Evolutionary conservation across 2,329 filamentous ascomycete genomes (phyloP), one percentile per base, ranked within the genome.

Genomic region (Fusarium sp.): DNA sequence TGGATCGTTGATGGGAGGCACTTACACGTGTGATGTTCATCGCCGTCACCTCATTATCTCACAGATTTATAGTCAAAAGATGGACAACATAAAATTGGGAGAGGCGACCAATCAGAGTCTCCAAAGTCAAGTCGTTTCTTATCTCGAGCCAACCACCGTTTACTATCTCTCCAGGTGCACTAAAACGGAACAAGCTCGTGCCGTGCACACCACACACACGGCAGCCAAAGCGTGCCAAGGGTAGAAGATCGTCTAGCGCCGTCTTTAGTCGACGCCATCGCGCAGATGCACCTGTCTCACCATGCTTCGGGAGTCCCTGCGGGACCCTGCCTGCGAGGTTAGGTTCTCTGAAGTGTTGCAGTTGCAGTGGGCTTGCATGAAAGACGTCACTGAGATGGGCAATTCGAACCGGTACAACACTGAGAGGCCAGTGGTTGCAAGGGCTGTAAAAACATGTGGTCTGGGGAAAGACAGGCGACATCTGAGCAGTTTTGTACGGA

Each of bases 81-180:
- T 81, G 77, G 82, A 83, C 82, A 84, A 77, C 82, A 84, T 79
- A 79, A 86, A 86, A 84, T 77, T 78, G 72, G 57, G 53, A 47
- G 64, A 54, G 47, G 28, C 59, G 67, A 71, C 84, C 84, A 85
- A 85, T 85, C 82, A 84, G 25, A 12, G 49, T 43, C 21, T 33
- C n/a, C 64, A 59, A 61, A 67, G 65, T 53, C 65, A 65, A 69
- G 69, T 56, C 53, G 62, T 73, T 78, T 64, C 84, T 86, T 86
- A 86, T 86, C 84, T 83, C 74, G 71, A 74, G 67, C 82, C 83
- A 85, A 82, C 80, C 80, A 84, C 62, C 46, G 57, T 50, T 64
- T 56, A 32, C 69, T 64, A 66, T 75, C 63, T 66, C 58, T 64
- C 52, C 63, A 25, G 37, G 59, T 53, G 58, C 65, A 72, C 75